phyloP scores from a whole-genome alignment of 305 asterid species.

The Solanum hybrid region DNA sequence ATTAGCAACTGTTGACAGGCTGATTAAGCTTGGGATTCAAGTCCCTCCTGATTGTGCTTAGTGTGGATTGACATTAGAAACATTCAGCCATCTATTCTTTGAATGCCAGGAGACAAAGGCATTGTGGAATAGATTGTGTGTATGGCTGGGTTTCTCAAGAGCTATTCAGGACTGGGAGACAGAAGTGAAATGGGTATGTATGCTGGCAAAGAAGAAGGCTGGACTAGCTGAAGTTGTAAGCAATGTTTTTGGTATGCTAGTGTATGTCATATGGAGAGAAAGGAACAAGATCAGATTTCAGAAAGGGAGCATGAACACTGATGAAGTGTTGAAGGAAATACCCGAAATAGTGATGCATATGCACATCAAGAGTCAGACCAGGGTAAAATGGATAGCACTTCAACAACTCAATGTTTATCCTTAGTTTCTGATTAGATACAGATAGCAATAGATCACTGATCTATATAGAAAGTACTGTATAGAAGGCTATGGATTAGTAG shows the following conservation, averaged over 20 bases:
- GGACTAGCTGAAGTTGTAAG: not conserved
- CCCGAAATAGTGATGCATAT: not conserved
- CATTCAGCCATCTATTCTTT: not conserved
- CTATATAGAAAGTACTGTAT: not conserved
- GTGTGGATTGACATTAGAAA: not conserved
- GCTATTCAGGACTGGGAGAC: not conserved
- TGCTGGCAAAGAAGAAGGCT: not conserved
- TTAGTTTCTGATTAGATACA: not conserved
- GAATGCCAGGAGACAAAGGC: not conserved
- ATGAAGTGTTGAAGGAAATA: not conserved
- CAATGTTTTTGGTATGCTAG: not conserved
- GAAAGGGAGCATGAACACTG: not conserved
- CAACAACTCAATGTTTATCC: not conserved
- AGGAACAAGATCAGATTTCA: not conserved
- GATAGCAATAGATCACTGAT: not conserved
- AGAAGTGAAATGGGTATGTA: not conserved
- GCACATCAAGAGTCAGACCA: not conserved
- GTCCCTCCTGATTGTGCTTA: not conserved
- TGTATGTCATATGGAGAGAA: not conserved
- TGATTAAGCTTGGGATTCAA: not conserved
- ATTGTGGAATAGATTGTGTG: not conserved
- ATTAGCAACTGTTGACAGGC: not conserved
- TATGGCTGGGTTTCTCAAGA: not conserved
- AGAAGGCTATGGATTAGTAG: not conserved
- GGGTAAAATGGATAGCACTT: not conserved